These are phyloP conservation scores for Mycena venus DNA, from an alignment of 768 basidiomycete species.

Conservation along the genomic window DNA sequence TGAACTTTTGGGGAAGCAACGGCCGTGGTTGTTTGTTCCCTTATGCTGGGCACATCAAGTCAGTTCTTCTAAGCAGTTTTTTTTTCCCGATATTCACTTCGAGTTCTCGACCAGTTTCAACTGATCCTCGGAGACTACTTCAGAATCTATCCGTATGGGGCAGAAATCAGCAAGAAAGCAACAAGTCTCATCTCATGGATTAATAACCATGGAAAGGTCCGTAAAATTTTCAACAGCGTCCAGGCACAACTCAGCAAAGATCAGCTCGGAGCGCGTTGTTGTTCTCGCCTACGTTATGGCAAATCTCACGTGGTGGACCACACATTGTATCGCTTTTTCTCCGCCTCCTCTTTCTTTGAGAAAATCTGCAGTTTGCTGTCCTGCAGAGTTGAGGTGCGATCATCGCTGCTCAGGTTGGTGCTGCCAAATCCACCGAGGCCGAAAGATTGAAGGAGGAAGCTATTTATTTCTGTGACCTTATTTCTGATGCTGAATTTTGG, in stretches of 20 bases:
- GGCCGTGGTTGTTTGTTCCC: background rate
- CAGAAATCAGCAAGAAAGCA: background rate
- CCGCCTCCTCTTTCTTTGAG: no score
- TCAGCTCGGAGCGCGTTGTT: background rate
- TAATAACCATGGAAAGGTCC: background rate
- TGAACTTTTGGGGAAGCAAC: background rate
- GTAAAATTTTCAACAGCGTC: conserved; percentile 17
- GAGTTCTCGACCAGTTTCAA: background rate
- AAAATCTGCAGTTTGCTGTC: no score
- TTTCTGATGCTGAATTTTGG: background rate
- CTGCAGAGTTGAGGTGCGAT: no score
- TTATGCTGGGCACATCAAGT: background rate
- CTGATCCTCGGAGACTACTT: conserved; percentile 19
- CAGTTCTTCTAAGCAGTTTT: background rate
- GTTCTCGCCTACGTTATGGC: conserved; percentile 27
- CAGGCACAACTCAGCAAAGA: conserved; percentile 18
- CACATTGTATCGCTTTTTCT: no score
- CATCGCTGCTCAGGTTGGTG: no score
- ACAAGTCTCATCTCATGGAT: conserved; percentile 6
- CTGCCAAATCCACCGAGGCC: no score
- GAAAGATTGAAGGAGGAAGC: background rate
- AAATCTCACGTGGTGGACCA: conserved; percentile 34
- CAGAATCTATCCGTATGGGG: background rate
- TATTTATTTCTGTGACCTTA: background rate
- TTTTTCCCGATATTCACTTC: background rate